phyloP scores from a whole-genome alignment of 2,329 filamentous ascomycete species.

The Penicillium concentricum region DNA sequence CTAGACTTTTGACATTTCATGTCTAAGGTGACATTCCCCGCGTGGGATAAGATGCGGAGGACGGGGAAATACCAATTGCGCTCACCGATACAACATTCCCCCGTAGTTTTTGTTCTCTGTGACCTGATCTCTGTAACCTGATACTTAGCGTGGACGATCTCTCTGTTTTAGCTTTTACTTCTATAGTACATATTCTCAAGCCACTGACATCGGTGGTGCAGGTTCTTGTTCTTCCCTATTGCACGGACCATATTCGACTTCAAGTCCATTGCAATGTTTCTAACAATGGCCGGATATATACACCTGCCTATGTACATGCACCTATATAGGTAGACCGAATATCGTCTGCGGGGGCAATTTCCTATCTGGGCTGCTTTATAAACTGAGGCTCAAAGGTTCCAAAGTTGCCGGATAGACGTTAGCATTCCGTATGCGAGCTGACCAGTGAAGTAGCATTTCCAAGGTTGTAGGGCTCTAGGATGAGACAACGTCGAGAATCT shows the following conservation, averaged over 20 bases:
- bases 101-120: not conserved
- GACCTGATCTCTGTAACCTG: not conserved
- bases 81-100: constrained; percentile 2
- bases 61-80: constrained; percentile 1
- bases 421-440: no score
- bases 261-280: no score
- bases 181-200: not conserved
- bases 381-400: no score
- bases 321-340: no score
- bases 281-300: no score
- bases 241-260: not conserved
- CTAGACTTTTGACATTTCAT: not conserved
- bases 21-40: constrained; percentile 1
- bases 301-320: no score
- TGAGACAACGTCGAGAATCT: not conserved
- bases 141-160: not conserved
- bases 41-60: constrained; percentile 7
- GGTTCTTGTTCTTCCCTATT: not conserved
- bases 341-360: no score
- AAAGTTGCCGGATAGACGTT: no score
- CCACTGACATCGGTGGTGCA: constrained; percentile 8
- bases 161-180: not conserved
- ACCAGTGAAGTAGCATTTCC: no score
- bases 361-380: no score
- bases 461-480: no score